Base-by-base conservation (phyloP, 441 rosid species). In the Theobroma grandiflorum region DNA sequence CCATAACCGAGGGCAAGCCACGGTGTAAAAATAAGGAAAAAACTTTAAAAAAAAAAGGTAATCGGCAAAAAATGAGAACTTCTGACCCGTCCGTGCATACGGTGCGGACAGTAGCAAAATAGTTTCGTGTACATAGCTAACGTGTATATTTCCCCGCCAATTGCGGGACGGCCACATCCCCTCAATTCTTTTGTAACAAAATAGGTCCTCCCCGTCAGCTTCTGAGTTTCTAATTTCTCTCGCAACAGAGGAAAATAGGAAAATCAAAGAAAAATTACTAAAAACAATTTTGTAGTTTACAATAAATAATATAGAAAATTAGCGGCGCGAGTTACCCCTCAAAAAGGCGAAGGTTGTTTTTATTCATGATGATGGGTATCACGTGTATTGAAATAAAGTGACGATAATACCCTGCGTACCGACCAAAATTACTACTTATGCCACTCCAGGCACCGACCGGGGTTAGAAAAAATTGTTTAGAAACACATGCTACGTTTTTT, bases 391-490 rank as follows among this genome's bases (percentile, higher is more conserved):
- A 14, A 3, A 0, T 6, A 1, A 37, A 64, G 43, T 45, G 75
- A 79, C 61, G 18, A 38, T 22, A 72, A 33, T 66, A 50, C 45
- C 80, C 80, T 15, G n/a, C 0, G 4, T 20, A 2, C 58, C 65
- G 71, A 35, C 71, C 38, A 47, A 26, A 37, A 2, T 65, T 72
- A 7, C 77, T 20, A 9, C 5, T 20, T 8, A 1, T 9, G 65
- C 62, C 79, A 66, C 11, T 8, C 31, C 6, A 7, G 45, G 4
- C 80, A 71, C 80, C 85, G 82, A 70, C 85, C 72, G 35, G n/a
- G 38, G 38, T 14, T 18, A n/a, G 31, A 20, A 43, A 22, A 22
- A 10, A 45, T 14, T 15, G 6, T 16, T n/a, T n/a, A n/a, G 50
- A 15, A 20, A 31, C n/a, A 26, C 6, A 33, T 57, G 52, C 63